phyloP scores from a whole-genome alignment of 257 asterid genomes.

The Scutellaria baicalensis region DNA sequence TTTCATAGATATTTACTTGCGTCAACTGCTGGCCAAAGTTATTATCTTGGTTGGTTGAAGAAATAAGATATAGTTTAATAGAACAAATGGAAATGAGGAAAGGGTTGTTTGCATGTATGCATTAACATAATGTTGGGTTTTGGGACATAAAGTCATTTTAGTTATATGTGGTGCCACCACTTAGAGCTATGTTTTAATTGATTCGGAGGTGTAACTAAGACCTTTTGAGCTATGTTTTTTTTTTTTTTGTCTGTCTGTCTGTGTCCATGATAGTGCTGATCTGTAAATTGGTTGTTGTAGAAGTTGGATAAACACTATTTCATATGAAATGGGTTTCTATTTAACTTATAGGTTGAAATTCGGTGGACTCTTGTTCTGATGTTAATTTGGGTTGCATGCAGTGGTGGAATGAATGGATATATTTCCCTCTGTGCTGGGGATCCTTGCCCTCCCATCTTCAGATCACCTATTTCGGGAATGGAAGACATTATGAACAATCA shows the following conservation, averaged over 20 bases:
- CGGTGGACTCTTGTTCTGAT: constrained; percentile 27
- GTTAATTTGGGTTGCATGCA: constrained; percentile 39
- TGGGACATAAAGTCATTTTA: no score
- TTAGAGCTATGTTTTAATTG: neutral
- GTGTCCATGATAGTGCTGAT: neutral
- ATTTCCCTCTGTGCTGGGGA: constrained; percentile 86
- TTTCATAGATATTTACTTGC: no score
- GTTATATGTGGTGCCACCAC: no score
- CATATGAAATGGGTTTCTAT: neutral
- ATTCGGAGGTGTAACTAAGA: neutral
- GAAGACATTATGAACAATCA: constrained; percentile 90
- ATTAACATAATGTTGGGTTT: no score
- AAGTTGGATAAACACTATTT: neutral
- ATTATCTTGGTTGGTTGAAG: no score
- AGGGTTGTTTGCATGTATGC: no score
- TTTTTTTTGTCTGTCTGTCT: neutral
- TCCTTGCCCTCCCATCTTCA: constrained; percentile 92
- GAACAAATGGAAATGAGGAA: no score
- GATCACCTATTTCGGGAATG: constrained; percentile 83
- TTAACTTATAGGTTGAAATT: constrained; percentile 12
- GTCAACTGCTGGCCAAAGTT: no score
- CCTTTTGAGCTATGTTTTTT: neutral
- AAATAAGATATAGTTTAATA: no score
- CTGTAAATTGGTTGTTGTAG: neutral
- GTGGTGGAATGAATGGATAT: constrained; percentile 98